Percentiles rank a stretch among this genome's conserved stretches.
phyloP scores from a whole-genome alignment of 2,329 filamentous ascomycete species.

The Penicillium sp. region DNA sequence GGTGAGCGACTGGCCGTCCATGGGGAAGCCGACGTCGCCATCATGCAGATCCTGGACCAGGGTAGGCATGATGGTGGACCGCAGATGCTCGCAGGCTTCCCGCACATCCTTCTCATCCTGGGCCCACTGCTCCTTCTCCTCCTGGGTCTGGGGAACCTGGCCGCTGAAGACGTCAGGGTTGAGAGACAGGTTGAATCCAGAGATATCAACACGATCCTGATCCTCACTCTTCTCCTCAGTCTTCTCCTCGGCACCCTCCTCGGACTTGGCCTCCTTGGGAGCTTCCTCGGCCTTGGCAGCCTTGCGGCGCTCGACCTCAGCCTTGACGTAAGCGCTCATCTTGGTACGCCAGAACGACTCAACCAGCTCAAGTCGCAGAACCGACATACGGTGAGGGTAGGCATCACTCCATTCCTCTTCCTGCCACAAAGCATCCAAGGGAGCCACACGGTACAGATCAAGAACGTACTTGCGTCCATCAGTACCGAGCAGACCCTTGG shows the following conservation, averaged over 20 bases:
- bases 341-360: constrained; percentile 82
- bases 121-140: constrained; percentile 80
- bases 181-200: constrained; percentile 81
- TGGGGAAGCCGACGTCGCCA: constrained; percentile 93
- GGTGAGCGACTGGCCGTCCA: constrained; percentile 93
- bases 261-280: constrained; percentile 37
- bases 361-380: constrained; percentile 85
- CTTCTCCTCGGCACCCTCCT: constrained; percentile 53
- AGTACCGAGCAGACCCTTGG: constrained; percentile 94
- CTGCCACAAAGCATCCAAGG: constrained; percentile 86
- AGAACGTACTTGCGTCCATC: constrained; percentile 97
- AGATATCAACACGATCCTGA: constrained; percentile 77
- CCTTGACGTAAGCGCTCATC: constrained; percentile 85
- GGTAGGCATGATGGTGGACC: constrained; percentile 76
- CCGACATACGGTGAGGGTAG: constrained; percentile 96
- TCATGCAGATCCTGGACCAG: constrained; percentile 85
- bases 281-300: constrained; percentile 44
- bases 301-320: constrained; percentile 69
- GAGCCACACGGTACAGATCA: constrained; percentile 91
- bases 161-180: constrained; percentile 97
- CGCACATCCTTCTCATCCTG: constrained; percentile 88
- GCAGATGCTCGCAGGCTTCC: constrained; percentile 76
- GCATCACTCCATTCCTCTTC: constrained; percentile 67
- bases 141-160: constrained; percentile 83
- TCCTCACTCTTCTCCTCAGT: constrained; percentile 40